Base-by-base conservation (phyloP, 2,329 filamentous ascomycete genomes). In the Pseudocercospora vitis region DNA sequence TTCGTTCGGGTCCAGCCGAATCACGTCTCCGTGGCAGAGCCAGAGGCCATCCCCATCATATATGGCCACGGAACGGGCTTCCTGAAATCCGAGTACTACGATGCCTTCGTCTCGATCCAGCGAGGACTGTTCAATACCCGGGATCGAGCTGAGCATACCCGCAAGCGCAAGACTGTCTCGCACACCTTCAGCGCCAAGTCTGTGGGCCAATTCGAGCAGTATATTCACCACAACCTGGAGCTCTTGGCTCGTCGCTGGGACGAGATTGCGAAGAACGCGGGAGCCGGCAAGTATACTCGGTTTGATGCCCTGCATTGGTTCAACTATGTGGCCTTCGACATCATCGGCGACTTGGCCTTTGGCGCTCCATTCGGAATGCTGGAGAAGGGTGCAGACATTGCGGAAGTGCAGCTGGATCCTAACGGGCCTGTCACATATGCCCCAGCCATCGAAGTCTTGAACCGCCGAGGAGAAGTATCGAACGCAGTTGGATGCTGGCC, bases 71-170 rank as follows among this genome's bases (percentile, higher is more conserved):
- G 76, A 7, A 79, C 76, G 52, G 76, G 76, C 1, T 78, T 78
- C 57, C 59, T 78, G 53, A 79, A 79, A 66, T 74, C 71, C 70
- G 85, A 92, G 2, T 96, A 91, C 74, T 96, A 96, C 65, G 89
- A 95, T 65, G 88, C 89, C 46, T 96, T 96, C 64, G 90, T 96
- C 50, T 91, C 88, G 9, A 95, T 95, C 66, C 82, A 81, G 47
- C 83, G 89, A 9, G 90, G 90, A 16, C 78, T 96, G 9, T 96
- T 96, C 82, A 96, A 95, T 72, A 95, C 91, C 0, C 81, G 91
- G 26, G 84, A 91, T 73, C 82, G 91, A 45, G 77, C 78, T 0
- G 89, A 96, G 66, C 91, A 96, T 71, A 86, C 86, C 0, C 84
- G 91, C 59, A 96, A 96, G 80, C 83, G 91, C 65, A 96, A 95